Conservation (phyloP, 805 yeast genomes). For the Isabelozyma pseudorhagii region DNA sequence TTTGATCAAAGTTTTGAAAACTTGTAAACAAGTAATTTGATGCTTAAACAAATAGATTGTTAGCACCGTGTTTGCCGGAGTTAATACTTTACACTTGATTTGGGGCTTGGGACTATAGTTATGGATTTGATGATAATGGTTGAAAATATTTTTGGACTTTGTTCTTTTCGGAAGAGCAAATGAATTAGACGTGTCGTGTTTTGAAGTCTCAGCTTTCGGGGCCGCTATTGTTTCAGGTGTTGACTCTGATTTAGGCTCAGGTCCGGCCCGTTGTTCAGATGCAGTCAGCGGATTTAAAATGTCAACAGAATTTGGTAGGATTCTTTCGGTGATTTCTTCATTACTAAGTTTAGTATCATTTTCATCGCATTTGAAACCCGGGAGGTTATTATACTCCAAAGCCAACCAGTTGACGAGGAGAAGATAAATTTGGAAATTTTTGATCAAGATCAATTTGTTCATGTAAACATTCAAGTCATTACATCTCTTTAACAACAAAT, state of each 20-base stretch:
- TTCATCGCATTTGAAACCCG: conserved; percentile 24
- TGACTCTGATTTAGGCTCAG: background rate
- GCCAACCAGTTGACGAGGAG: conserved; percentile 29
- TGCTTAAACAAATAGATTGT: conserved; percentile 21
- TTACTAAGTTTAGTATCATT: conserved; percentile 11
- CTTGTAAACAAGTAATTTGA: conserved; percentile 16
- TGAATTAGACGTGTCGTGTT: background rate
- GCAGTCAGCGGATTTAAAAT: conserved; percentile 1
- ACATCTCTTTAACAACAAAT: conserved; percentile 28
- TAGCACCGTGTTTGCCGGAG: conserved; percentile 22
- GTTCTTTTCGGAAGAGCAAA: conserved; percentile 14
- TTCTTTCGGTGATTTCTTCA: conserved; percentile 18
- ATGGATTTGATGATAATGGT: conserved; percentile 26
- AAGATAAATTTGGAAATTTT: conserved; percentile 22
- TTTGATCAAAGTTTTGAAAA: conserved; percentile 23
- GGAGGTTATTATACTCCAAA: conserved; percentile 16
- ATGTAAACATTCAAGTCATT: conserved; percentile 40
- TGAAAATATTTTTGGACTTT: conserved; percentile 28
- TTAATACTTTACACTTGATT: conserved; percentile 27
- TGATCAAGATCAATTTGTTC: conserved; percentile 25
- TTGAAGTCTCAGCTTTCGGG: background rate
- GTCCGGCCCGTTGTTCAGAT: background rate
- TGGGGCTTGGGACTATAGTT: background rate
- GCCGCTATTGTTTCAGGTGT: background rate
- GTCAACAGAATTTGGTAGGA: conserved; percentile 6